These are phyloP conservation scores for Galerina marginata DNA, from an alignment of 768 basidiomycete species.

Conservation along the genomic window DNA sequence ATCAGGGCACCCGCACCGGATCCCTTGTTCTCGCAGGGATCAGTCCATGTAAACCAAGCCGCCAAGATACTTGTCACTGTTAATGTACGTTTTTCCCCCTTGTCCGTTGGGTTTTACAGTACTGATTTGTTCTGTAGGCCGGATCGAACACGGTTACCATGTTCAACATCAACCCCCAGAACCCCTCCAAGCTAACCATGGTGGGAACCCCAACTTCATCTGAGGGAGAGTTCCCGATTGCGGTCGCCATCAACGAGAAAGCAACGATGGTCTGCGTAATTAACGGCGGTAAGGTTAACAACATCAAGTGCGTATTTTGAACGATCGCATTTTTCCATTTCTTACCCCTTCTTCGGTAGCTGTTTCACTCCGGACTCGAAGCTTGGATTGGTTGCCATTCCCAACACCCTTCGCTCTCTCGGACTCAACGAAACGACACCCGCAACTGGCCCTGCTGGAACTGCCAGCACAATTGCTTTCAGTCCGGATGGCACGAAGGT, in stretches of 20 bases:
- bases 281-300: slow-evolving; percentile 50
- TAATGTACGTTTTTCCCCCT: neutral
- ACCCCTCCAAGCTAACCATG: slow-evolving; percentile 46
- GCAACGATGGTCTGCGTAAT: slow-evolving; percentile 39
- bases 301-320: slow-evolving; percentile 31
- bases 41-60: slow-evolving; percentile 7
- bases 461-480: slow-evolving; percentile 51
- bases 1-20: slow-evolving; percentile 7
- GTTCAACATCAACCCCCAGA: slow-evolving; percentile 45
- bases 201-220: slow-evolving; percentile 48
- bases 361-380: slow-evolving; percentile 50
- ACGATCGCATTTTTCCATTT: neutral
- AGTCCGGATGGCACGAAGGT: slow-evolving; percentile 47
- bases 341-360: slow-evolving; percentile 21
- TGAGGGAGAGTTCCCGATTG: slow-evolving; percentile 60
- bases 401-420: slow-evolving; percentile 47
- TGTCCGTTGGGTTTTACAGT: neutral
- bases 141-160: slow-evolving; percentile 52
- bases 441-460: slow-evolving; percentile 51
- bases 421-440: slow-evolving; percentile 56
- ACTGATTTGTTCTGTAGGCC: slow-evolving; percentile 31
- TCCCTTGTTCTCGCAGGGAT: slow-evolving; percentile 12
- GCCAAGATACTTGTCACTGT: slow-evolving; percentile 10
- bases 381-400: slow-evolving; percentile 43
- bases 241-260: slow-evolving; percentile 40